A percentile compares a stretch with the other conserved stretches of the same genome.
Conservation (phyloP, 331 rosid genomes). For the Quercus lobata region DNA sequence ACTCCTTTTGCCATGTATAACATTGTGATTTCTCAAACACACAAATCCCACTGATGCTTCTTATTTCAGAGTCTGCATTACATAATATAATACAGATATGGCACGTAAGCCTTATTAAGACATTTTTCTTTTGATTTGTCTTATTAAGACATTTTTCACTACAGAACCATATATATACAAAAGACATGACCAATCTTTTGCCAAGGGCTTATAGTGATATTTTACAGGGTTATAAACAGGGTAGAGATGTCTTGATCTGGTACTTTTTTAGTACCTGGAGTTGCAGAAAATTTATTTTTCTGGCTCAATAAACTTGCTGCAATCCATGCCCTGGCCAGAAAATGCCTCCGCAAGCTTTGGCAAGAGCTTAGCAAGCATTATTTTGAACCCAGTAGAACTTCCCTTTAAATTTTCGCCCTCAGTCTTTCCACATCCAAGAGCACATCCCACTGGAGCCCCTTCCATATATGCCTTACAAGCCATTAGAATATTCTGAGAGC, state of each 20-base stretch:
- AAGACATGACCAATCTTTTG: constrained; percentile 4
- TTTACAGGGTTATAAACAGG: constrained; percentile 28
- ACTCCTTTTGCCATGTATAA: neutral
- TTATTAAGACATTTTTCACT: constrained; percentile 9
- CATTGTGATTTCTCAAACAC: neutral
- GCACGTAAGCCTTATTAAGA: constrained; percentile 7
- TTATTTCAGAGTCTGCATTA: constrained; percentile 26
- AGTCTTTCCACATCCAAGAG: constrained; percentile 29
- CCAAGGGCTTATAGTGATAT: constrained; percentile 21
- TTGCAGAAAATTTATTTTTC: constrained; percentile 26
- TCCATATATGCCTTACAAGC: constrained; percentile 81
- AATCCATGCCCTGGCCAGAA: constrained; percentile 65
- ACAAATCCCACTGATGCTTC: constrained; percentile 14
- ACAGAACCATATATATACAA: neutral
- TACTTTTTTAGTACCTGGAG: constrained; percentile 10
- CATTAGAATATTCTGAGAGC: constrained; percentile 46
- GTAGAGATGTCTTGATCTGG: constrained; percentile 24
- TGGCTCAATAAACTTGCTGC: constrained; percentile 48
- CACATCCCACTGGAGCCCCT: constrained; percentile 70
- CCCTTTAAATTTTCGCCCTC: constrained; percentile 40
- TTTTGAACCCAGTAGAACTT: constrained; percentile 80
- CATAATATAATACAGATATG: constrained; percentile 17
- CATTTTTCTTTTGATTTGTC: neutral
- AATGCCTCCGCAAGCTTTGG: constrained; percentile 78
- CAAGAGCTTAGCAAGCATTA: constrained; percentile 85